Base-by-base conservation (phyloP, 2,329 filamentous ascomycete genomes). In the Penicillium sp. region DNA sequence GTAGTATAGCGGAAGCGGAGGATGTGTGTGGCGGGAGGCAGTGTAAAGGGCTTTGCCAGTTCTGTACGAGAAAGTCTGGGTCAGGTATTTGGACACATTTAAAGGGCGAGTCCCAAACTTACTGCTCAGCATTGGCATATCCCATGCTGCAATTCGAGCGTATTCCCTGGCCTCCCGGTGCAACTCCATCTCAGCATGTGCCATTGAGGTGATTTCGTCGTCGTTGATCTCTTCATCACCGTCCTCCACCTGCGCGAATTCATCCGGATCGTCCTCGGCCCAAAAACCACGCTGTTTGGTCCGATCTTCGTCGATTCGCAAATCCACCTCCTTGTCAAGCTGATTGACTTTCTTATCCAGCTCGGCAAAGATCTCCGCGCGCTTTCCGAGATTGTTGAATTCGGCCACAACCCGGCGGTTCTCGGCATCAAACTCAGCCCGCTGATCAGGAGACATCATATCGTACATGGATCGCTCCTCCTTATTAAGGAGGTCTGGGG, bases 1-100 rank as follows among this genome's bases (percentile, higher is more conserved):
- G 87, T 91, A 13, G 93, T 98, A 77, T 95, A 96, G 63, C 93
- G 86, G 83, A 96, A 98, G 63, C 92, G 87, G 50, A 98, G 82
- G 40, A 89, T 83, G 61, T 88, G 79, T 40, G 65, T 67, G 55
- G 82, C 71, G 27, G 78, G 70, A 12, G 80, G 78, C 1, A 92
- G 89, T 2, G 84, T 81, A 69, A 95, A 97, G 15, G 88, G 86
- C 71, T 88, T 88, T 47, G 88, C 86, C 55, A 93, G 81, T 67
- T 92, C 89, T 95, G 44, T 33, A 48, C 31, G 37, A 24, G 37
- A 20, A 46, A 57, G 23, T 46, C 56, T 50, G 13, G 15, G 44
- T 53, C 37, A 54, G 50, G 32, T 20, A 51, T 33, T 46, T 39
- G 35, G 24, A 25, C 27, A 15, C 20, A 13, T 32, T 12, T 10